These are phyloP conservation scores for Penicillium nordicum DNA, from an alignment of 2,329 filamentous ascomycete genomes.

Conservation along the genomic window DNA sequence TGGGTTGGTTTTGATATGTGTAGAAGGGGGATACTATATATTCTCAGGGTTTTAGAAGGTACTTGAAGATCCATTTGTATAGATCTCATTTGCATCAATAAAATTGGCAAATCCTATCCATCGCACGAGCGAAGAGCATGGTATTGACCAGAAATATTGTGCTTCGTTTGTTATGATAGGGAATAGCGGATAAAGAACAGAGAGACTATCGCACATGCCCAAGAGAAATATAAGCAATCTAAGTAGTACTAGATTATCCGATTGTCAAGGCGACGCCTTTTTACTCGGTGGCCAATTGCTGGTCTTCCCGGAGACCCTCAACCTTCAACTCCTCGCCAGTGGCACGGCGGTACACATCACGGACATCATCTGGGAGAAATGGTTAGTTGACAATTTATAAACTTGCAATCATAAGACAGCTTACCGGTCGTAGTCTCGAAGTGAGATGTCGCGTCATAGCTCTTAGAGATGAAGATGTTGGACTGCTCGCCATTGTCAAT, in stretches of 20 bases:
- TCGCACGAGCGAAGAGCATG: background rate
- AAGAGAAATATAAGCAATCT: conserved; percentile 32
- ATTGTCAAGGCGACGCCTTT: conserved; percentile 12
- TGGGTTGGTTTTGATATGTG: background rate
- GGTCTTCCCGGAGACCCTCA: conserved; percentile 76
- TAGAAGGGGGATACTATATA: background rate
- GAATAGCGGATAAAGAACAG: conserved; percentile 11
- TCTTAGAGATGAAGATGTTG: conserved; percentile 97
- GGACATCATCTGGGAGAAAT: conserved; percentile 71
- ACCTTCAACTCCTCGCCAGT: conserved; percentile 83
- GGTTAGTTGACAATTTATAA: conserved; percentile 3
- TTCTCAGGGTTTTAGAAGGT: no score
- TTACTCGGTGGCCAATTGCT: conserved; percentile 41
- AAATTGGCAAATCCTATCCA: background rate
- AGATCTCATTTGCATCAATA: conserved; percentile 5
- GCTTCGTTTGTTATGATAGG: conserved; percentile 14
- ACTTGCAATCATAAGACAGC: conserved; percentile 7
- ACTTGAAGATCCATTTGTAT: conserved; percentile 1
- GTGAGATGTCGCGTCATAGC: conserved; percentile 96
- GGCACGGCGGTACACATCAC: conserved; percentile 83
- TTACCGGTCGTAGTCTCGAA: conserved; percentile 81
- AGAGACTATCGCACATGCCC: conserved; percentile 23
- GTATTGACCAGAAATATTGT: conserved; percentile 15
- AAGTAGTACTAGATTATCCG: conserved; percentile 28
- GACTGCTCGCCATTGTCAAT: conserved; percentile 76